A percentile compares a stretch with the other conserved stretches of the same genome.
These are phyloP conservation scores for Cercophora newfieldiana DNA, from an alignment of 495 filamentous ascomycete genomes.

Conservation along the genomic window DNA sequence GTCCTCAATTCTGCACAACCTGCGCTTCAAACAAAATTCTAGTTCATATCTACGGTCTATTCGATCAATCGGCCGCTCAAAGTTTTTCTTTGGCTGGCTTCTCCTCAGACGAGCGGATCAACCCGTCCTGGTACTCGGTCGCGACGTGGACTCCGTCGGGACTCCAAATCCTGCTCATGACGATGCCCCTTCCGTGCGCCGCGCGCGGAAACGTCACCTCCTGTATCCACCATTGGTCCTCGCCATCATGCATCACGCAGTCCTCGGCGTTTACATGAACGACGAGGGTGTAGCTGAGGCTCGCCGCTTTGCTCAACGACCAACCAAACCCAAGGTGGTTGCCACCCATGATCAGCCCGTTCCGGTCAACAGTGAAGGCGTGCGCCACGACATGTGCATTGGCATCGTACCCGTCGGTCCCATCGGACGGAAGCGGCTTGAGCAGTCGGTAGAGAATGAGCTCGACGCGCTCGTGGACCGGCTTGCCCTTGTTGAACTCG, in stretches of 20 bases:
- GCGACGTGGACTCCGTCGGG: slow-evolving; percentile 61
- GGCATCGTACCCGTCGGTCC: slow-evolving; percentile 27
- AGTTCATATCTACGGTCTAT: slow-evolving; percentile 1
- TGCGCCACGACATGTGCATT: slow-evolving; percentile 66
- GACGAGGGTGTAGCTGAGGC: slow-evolving; percentile 61
- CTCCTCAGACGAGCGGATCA: slow-evolving; percentile 33
- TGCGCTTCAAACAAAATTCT: not conserved
- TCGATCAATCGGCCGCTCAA: slow-evolving; percentile 10
- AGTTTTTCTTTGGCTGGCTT: slow-evolving; percentile 19
- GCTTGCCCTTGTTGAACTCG: slow-evolving; percentile 51
- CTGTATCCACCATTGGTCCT: slow-evolving; percentile 66
- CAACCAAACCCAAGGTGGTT: slow-evolving; percentile 59
- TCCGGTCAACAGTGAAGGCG: slow-evolving; percentile 67
- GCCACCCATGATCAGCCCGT: slow-evolving; percentile 63
- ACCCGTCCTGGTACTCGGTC: slow-evolving; percentile 64
- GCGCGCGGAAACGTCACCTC: slow-evolving; percentile 61
- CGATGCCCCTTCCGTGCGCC: slow-evolving; percentile 56
- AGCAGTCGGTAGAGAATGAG: slow-evolving; percentile 59
- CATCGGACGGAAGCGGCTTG: slow-evolving; percentile 37
- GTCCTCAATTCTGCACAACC: not conserved
- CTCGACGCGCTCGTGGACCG: slow-evolving; percentile 58
- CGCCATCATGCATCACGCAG: slow-evolving; percentile 39
- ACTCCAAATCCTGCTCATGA: slow-evolving; percentile 66
- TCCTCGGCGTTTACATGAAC: slow-evolving; percentile 55
- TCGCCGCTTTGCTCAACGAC: slow-evolving; percentile 55